These are phyloP conservation scores for Phylloporus scabripes DNA, from an alignment of 768 basidiomycete species.

Conservation along the genomic window DNA sequence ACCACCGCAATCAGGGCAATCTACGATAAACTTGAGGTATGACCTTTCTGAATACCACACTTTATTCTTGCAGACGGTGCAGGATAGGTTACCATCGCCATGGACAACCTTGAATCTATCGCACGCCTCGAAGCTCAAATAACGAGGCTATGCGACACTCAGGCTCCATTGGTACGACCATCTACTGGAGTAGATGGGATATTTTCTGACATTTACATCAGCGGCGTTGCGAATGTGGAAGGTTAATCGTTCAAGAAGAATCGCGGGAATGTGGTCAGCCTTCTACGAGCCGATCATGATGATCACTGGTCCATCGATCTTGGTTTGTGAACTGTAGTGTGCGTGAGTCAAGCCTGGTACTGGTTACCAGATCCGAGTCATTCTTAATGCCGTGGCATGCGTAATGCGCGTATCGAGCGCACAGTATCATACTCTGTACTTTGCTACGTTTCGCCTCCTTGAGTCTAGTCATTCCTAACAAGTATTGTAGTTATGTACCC, in stretches of 20 bases:
- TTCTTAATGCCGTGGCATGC: not conserved
- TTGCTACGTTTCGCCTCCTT: not conserved
- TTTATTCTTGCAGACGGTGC: not conserved
- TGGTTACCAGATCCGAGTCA: not conserved
- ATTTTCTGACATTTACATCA: not conserved
- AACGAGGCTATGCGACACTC: not conserved
- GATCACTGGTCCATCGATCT: not conserved
- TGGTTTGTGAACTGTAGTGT: no score
- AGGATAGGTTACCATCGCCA: conserved; percentile 9
- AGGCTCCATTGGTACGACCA: not conserved
- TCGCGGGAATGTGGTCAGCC: not conserved
- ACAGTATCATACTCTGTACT: not conserved
- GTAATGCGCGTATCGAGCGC: not conserved
- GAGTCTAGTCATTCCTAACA: not conserved
- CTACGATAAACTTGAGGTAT: conserved; percentile 7
- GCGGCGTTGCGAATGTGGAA: conserved; percentile 8
- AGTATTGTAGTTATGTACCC: not conserved
- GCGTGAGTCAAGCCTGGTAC: not conserved
- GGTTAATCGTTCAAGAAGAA: not conserved
- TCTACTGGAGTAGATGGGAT: not conserved
- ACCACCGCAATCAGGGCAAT: conserved; percentile 8
- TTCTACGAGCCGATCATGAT: not conserved
- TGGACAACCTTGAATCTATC: conserved; percentile 7
- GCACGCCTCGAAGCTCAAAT: conserved; percentile 10
- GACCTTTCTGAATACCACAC: not conserved